A percentile compares a stretch with the other conserved stretches of the same genome.
Conservation (phyloP, 352 stramenopile species). For the Pythium vanterpoolii region DNA sequence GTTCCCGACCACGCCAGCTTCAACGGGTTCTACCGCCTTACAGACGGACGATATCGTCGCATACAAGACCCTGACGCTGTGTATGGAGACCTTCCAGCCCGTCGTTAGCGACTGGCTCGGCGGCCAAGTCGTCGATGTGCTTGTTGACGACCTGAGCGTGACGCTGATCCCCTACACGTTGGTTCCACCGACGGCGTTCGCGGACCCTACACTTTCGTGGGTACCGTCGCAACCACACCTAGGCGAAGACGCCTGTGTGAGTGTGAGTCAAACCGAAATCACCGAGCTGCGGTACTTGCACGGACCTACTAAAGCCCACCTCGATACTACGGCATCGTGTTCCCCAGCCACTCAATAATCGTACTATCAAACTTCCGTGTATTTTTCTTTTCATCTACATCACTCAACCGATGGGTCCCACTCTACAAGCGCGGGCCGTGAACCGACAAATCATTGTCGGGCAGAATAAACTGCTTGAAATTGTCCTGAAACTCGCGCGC, state of each 20-base stretch:
- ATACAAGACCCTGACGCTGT: constrained; percentile 75
- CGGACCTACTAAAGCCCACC: constrained; percentile 24
- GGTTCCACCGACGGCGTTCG: background rate
- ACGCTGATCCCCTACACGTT: constrained; percentile 14
- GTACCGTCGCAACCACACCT: background rate
- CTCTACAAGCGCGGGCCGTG: constrained; percentile 50
- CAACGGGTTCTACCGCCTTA: constrained; percentile 21
- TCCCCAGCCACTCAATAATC: background rate
- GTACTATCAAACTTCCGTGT: background rate
- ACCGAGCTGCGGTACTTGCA: constrained; percentile 51
- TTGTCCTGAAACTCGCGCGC: constrained; percentile 76
- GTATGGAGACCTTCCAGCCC: constrained; percentile 76
- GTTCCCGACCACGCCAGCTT: constrained; percentile 26
- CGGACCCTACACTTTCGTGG: constrained; percentile 4
- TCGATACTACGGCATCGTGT: background rate
- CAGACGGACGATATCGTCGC: constrained; percentile 50
- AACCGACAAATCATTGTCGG: constrained; percentile 68
- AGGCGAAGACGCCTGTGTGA: constrained; percentile 4
- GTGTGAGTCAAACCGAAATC: constrained; percentile 30
- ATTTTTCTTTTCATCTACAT: constrained; percentile 5
- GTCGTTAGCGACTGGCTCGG: constrained; percentile 66
- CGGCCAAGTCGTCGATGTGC: constrained; percentile 31
- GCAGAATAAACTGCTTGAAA: constrained; percentile 85
- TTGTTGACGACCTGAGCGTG: background rate
- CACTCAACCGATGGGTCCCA: background rate